Conservation (phyloP, 1,284 basidiomycete genomes). For the Xerocomus amazonicus region DNA sequence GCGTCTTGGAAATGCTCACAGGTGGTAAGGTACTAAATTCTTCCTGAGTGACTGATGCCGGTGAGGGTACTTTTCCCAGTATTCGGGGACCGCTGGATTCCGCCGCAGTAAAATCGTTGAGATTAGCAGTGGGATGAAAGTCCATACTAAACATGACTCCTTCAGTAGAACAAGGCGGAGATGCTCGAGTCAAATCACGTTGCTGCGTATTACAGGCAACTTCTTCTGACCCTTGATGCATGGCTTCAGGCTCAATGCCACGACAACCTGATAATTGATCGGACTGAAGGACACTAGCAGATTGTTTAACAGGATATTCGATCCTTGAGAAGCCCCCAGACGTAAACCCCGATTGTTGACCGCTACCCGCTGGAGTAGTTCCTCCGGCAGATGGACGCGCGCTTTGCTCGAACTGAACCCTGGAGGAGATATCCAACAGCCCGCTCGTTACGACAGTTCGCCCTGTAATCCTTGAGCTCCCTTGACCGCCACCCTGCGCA, state of each 20-base stretch:
- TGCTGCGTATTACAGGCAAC: not conserved
- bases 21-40: not conserved
- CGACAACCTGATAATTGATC: not conserved
- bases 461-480: not conserved
- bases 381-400: not conserved
- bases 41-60: constrained; percentile 1
- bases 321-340: no score
- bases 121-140: not conserved
- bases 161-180: not conserved
- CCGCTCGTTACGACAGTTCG: not conserved
- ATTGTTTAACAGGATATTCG: not conserved
- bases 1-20: constrained; percentile 7
- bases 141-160: not conserved
- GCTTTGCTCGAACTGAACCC: not conserved
- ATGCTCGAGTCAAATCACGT: not conserved
- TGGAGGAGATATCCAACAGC: not conserved
- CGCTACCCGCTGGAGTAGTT: not conserved
- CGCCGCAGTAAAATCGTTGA: not conserved
- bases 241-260: not conserved
- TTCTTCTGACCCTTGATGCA: not conserved
- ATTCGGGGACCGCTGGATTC: not conserved
- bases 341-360: not conserved
- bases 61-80: not conserved
- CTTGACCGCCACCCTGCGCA: not conserved
- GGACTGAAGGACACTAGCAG: not conserved